Evolutionary conservation across 768 basidiomycete species (phyloP).

Genomic region (Boletus reticuloceps): DNA sequence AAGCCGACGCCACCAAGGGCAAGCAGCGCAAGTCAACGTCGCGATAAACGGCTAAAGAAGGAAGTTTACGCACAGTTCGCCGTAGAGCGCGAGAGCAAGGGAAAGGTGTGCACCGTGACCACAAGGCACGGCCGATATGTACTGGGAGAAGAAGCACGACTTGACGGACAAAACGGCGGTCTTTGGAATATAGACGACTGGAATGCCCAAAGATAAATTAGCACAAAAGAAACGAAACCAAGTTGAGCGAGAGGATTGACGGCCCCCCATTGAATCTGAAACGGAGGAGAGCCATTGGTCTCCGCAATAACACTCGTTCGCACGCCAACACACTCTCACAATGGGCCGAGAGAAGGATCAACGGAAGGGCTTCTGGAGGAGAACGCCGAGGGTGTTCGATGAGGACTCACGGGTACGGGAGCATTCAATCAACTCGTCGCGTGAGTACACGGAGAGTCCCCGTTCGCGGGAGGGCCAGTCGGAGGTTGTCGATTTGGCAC

Average conservation of each 20-base stretch:
- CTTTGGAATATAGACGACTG: conserved; percentile 69
- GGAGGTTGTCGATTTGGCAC: conserved; percentile 1
- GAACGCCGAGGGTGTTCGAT: conserved; percentile 11
- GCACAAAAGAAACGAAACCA: neutral
- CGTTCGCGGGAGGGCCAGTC: conserved; percentile 9
- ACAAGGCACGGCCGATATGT: conserved; percentile 45
- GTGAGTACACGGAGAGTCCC: conserved; percentile 24
- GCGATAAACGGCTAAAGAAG: neutral
- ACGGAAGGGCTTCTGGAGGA: conserved; percentile 1
- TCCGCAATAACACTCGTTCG: no score
- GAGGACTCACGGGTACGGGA: conserved; percentile 27
- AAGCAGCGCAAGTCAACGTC: conserved; percentile 4
- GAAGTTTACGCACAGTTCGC: conserved; percentile 53
- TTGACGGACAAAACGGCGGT: conserved; percentile 57
- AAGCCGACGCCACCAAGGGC: conserved; percentile 10
- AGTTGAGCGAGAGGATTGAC: neutral
- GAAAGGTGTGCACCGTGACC: conserved; percentile 60
- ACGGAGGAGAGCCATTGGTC: neutral
- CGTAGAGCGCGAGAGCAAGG: conserved; percentile 61
- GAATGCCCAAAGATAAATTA: conserved; percentile 5
- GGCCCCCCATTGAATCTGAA: neutral
- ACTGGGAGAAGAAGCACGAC: conserved; percentile 47
- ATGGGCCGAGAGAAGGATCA: neutral
- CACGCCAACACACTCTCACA: neutral
- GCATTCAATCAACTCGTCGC: conserved; percentile 21